A percentile compares a stretch with the other conserved stretches of the same genome.
Evolutionary conservation across 208 protist genomes (phyloP).

Genomic region (Leishmania martiniquensis): DNA sequence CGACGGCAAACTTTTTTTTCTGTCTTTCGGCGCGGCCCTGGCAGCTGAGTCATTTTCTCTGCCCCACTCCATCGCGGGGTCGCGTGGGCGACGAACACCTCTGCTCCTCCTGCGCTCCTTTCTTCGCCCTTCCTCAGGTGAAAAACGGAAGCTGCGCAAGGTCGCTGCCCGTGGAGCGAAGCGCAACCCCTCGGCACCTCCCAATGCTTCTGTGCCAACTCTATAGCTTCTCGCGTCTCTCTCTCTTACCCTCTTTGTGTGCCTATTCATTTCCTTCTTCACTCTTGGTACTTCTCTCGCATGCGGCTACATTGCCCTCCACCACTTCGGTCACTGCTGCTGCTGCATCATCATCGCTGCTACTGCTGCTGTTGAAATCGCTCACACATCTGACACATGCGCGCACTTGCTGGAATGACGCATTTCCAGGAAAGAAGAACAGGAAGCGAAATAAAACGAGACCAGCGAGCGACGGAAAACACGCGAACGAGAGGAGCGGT

Average conservation of each 20-base stretch:
- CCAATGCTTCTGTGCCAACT: not conserved
- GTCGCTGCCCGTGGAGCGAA: not conserved
- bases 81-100: not conserved
- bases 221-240: not conserved
- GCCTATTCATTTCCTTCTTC: not conserved
- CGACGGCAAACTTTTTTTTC: not conserved
- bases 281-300: not conserved
- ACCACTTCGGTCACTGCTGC: not conserved
- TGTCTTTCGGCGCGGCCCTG: not conserved
- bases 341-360: not conserved
- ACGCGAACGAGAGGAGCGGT: too few species aligned
- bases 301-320: not conserved
- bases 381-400: not conserved
- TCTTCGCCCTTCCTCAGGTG: not conserved
- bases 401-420: not conserved
- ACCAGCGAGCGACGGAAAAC: not conserved
- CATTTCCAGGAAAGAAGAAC: not conserved
- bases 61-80: not conserved
- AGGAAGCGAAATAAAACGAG: not conserved
- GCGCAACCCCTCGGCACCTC: not conserved
- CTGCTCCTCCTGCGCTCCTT: not conserved
- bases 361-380: not conserved
- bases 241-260: conserved; percentile 1
- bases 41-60: not conserved
- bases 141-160: not conserved